Evolutionary conservation across 345 rosid species (phyloP).

Genomic region (Eucalyptus paniculata): DNA sequence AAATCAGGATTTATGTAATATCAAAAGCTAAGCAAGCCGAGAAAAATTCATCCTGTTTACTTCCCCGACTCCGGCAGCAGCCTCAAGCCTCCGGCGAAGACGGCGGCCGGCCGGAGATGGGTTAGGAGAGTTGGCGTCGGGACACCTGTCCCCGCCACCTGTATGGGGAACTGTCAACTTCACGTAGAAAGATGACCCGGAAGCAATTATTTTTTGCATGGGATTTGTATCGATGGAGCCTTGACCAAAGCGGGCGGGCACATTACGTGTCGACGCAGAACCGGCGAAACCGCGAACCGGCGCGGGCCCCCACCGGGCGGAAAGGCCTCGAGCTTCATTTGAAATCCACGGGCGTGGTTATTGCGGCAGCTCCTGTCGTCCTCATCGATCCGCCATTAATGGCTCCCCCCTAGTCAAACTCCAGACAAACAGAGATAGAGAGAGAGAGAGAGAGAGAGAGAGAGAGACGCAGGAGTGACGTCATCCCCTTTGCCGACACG

Average conservation of each 20-base stretch:
- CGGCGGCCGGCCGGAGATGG: background rate
- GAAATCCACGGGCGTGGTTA: background rate
- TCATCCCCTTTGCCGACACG: background rate
- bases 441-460: background rate
- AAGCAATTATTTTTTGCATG: background rate
- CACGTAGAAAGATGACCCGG: background rate
- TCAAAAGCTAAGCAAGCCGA: background rate
- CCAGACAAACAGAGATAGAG: background rate
- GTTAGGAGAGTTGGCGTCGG: background rate
- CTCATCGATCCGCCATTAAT: background rate
- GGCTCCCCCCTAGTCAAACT: background rate
- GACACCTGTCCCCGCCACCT: background rate
- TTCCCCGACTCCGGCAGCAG: background rate
- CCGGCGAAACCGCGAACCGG: background rate
- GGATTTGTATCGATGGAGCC: background rate
- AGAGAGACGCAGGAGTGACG: background rate
- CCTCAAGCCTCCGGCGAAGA: background rate
- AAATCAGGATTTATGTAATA: background rate
- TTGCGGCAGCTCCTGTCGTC: background rate
- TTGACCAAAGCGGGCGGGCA: background rate
- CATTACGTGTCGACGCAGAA: background rate
- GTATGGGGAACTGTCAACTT: background rate
- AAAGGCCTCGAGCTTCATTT: background rate
- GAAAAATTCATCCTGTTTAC: background rate
- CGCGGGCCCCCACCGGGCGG: background rate